These are phyloP conservation scores for Pezicula rhizophila DNA, from an alignment of 2,329 filamentous ascomycete species.

Conservation along the genomic window DNA sequence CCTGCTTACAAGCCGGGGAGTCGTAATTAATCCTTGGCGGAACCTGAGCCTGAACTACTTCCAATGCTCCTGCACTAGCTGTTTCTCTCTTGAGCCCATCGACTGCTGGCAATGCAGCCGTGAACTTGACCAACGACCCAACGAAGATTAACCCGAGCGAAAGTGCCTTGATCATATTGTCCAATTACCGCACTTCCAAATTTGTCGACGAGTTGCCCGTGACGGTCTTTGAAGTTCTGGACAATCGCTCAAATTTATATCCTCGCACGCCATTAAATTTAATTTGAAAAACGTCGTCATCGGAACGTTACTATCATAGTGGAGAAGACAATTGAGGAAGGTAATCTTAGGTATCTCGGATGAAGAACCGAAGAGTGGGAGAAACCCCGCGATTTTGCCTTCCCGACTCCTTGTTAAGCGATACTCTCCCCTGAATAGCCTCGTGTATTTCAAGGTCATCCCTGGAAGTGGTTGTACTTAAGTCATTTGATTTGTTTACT, in stretches of 20 bases:
- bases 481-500: too few species aligned
- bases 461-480: too few species aligned
- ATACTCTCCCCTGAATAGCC: too few species aligned
- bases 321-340: slow-evolving; percentile 1
- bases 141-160: not conserved
- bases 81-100: not conserved
- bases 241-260: not conserved
- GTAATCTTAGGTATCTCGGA: not conserved
- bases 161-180: not conserved
- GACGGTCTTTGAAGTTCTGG: too few species aligned
- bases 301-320: slow-evolving; percentile 1
- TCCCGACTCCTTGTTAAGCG: too few species aligned
- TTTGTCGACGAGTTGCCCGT: too few species aligned
- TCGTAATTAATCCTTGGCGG: not conserved
- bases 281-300: not conserved
- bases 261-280: too few species aligned
- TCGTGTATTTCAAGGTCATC: too few species aligned
- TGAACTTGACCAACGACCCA: not conserved
- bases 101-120: not conserved
- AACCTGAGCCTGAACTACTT: slow-evolving; percentile 1
- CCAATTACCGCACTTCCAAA: not conserved
- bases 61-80: not conserved
- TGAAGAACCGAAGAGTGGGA: not conserved
- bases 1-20: not conserved
- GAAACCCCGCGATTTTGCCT: not conserved